Percentiles rank a stretch among this genome's conserved stretches.
Evolutionary conservation across 495 filamentous ascomycete genomes (phyloP).

Genomic region (Aspergillus conjunctus): DNA sequence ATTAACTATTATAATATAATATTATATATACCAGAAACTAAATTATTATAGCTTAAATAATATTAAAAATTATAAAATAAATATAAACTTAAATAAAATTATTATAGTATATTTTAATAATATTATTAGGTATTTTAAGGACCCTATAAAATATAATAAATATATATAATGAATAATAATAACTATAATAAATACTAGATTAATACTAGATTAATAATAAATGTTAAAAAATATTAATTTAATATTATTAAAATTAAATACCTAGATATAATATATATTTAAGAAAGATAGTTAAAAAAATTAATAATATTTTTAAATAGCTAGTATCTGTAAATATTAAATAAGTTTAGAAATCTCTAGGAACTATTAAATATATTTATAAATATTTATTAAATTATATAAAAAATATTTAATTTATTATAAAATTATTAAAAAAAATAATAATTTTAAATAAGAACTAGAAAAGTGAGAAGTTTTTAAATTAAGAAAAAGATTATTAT

Average conservation of each 20-base stretch:
- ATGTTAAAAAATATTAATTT: background rate
- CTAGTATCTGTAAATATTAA: background rate
- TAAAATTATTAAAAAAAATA: background rate
- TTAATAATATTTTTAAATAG: conserved; percentile 2
- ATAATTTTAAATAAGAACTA: background rate
- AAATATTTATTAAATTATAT: background rate
- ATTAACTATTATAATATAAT: background rate
- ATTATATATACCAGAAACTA: background rate
- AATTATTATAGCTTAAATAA: background rate
- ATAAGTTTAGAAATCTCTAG: background rate
- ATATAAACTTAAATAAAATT: background rate
- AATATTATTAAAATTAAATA: background rate
- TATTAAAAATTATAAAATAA: background rate
- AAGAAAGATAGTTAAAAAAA: background rate
- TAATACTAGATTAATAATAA: background rate
- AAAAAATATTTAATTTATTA: background rate
- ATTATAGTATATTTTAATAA: background rate
- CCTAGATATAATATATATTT: background rate
- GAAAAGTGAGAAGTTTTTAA: background rate
- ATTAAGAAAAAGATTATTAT: background rate
- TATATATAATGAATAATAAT: conserved; percentile 11
- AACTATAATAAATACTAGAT: background rate
- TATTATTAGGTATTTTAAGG: background rate
- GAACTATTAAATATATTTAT: conserved; percentile 7
- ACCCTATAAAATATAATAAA: too few species aligned